Base-by-base conservation (phyloP, 163 green algal species). In the Scenedesmus sp. region DNA sequence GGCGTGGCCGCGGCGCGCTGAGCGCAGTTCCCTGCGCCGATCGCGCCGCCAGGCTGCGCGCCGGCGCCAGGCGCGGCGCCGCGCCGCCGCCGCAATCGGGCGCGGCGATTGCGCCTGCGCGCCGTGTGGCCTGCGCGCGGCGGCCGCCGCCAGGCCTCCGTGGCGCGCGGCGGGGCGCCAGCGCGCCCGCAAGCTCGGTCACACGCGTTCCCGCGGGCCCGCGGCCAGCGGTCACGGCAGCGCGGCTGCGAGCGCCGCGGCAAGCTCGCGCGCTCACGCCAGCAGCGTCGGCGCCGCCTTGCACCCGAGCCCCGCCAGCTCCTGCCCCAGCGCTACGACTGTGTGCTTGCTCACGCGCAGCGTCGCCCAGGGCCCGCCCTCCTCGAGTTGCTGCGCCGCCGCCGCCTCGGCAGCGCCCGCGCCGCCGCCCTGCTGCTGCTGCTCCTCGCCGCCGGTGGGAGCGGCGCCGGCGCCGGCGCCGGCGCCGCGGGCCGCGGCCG, bases 301-400 rank as follows among this genome's bases (percentile, higher is more conserved):
- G 26, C 34, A 39, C 28, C 26, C 42, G 26, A 78, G 20, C 24
- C 3, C 44, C 20, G 70, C 70, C 28, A 78, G 47, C n/a, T 48
- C 26, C 14, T 70, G 44, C 9, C 45, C 71, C 58, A 80, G 48
- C 47, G 22, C n/a, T n/a, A 71, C 71, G 3, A 71, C 71, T 11
- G 39, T 63, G 63, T 85, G 63, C 36, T 74, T 71, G 4, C 83
- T 54, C 11, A 80, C 56, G 0, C 58, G 45, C 56, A 69, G 29
- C 36, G 11, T 17, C 2, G 42, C 44, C 42, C 31, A 18, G 2
- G n/a, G 6, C 22, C 50, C 56, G 26, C 36, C 53, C 11, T 48
- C 57, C 24, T 62, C 33, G n/a, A 42, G 9, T 0, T 60, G 11
- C 44, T 71, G 26, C 10, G 7, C 17, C 18, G 44, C 45, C 29